Base-by-base conservation (phyloP, 805 yeast genomes). In the Saturnispora sekii region DNA sequence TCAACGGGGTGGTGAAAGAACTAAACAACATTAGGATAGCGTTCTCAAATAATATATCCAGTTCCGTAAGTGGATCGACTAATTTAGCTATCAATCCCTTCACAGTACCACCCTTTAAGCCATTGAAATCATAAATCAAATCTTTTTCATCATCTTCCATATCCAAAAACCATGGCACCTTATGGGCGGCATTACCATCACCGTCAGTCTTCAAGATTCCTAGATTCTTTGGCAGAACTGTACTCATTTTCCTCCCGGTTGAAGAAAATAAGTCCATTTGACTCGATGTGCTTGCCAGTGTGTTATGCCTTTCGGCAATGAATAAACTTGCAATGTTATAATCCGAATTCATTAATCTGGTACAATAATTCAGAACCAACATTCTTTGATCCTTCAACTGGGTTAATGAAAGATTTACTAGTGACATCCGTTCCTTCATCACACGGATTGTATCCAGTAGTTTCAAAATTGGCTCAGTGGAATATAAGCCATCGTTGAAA, bases 21-120 rank as follows among this genome's bases (percentile, higher is more conserved):
- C 82, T 68, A 62, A 87, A 85, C 0, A 94, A 79, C n/a, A 78
- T 65, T 48, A 88, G 64, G 66, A 89, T 76, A 0, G 87, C 74
- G 5, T 80, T 67, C 53, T 79, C 80, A 63, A 79, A 88, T 18
- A 72, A 68, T 3, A 79, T 73, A 35, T 62, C 64, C 55, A 80
- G 84, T 17, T 74, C 63, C 34, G 72, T 61, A 43, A 75, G 76
- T 56, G 87, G 94, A 56, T 80, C 83, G 0, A 95, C 85, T 48
- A 89, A 68, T 60, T 84, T 86, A 44, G 87, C 82, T 7, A 90
- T 72, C 37, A 90, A 65, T 0, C 95, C 94, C 37, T 74, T 79
- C 38, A 77, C 72, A 0, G 94, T 76, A 5, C 96, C 97, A 42
- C 96, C 97, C 59, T 81, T 83, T 32, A 88, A 72, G 2, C 89